Percentiles rank a stretch among this genome's conserved stretches.
These are phyloP conservation scores for Kuraishia ogatae DNA, from an alignment of 805 yeast species.

Conservation along the genomic window DNA sequence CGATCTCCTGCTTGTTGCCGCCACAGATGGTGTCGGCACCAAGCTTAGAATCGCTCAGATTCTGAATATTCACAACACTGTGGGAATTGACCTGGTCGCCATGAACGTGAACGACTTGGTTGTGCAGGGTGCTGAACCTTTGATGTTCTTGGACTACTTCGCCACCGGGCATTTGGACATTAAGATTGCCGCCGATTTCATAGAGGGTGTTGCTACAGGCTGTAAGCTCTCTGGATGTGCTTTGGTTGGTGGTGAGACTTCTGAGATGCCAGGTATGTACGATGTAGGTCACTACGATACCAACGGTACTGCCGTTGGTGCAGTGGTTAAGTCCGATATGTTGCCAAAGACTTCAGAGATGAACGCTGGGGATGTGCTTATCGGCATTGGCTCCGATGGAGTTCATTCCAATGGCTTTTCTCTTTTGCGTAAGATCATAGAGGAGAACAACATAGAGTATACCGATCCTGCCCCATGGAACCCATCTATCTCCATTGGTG, in stretches of 20 bases:
- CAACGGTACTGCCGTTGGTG: constrained; percentile 98
- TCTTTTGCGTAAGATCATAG: constrained; percentile 85
- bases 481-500: constrained; percentile 63
- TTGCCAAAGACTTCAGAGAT: constrained; percentile 65
- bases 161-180: constrained; percentile 92
- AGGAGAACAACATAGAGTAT: constrained; percentile 64
- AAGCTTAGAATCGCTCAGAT: constrained; percentile 91
- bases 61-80: constrained; percentile 87
- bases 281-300: constrained; percentile 94
- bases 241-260: constrained; percentile 96
- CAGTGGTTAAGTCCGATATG: constrained; percentile 67
- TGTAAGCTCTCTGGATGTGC: constrained; percentile 96
- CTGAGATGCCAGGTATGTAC: constrained; percentile 99
- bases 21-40: constrained; percentile 99
- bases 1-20: constrained; percentile 83
- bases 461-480: constrained; percentile 83
- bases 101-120: constrained; percentile 98
- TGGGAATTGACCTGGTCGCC: constrained; percentile 96
- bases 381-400: constrained; percentile 89
- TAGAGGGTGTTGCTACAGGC: constrained; percentile 93
- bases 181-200: constrained; percentile 77
- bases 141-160: constrained; percentile 90
- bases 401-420: constrained; percentile 96
- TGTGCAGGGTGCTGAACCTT: constrained; percentile 98
- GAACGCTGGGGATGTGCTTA: constrained; percentile 70